Conservation (phyloP, 2,329 filamentous ascomycete genomes). For the Arachnomyces sp. region DNA sequence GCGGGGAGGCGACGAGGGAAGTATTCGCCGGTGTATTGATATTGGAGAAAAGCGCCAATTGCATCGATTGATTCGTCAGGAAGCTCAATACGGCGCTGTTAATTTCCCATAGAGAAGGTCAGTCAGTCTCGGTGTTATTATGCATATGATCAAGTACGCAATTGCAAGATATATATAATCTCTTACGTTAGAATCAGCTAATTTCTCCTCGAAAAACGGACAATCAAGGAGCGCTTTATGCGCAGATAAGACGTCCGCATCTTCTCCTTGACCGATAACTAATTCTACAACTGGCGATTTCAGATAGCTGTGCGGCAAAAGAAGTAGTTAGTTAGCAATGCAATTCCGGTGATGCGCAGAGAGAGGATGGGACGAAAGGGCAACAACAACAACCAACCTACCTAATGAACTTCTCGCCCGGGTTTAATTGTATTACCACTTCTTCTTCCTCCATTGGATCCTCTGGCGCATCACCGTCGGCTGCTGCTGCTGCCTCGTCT, state of each 20-base stretch:
- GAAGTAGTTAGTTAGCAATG: neutral
- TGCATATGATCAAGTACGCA: too few species aligned
- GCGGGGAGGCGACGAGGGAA: constrained; percentile 59
- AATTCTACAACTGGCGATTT: constrained; percentile 63
- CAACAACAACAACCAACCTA: constrained; percentile 13
- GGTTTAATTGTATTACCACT: constrained; percentile 16
- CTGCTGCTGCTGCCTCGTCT: too few species aligned
- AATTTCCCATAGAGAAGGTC: constrained; percentile 1
- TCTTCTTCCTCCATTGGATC: constrained; percentile 13
- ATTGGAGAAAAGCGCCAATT: constrained; percentile 73
- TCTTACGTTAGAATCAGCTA: constrained; percentile 34
- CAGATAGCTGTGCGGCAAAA: constrained; percentile 43
- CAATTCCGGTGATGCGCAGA: neutral
- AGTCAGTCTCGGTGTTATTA: constrained; percentile 3
- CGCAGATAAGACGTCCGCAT: constrained; percentile 60
- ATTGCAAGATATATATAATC: constrained; percentile 30
- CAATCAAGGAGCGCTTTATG: constrained; percentile 73
- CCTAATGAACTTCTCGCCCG: constrained; percentile 23
- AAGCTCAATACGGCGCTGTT: constrained; percentile 62
- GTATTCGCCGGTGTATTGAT: constrained; percentile 79
- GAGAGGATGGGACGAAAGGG: neutral
- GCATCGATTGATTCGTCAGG: constrained; percentile 61
- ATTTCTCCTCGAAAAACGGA: constrained; percentile 59
- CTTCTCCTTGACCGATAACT: constrained; percentile 54
- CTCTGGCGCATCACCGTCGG: neutral